Evolutionary conservation across 805 yeast genomes (phyloP), one percentile per base, ranked within the genome.

Genomic region (Metschnikowia colocasiae): DNA sequence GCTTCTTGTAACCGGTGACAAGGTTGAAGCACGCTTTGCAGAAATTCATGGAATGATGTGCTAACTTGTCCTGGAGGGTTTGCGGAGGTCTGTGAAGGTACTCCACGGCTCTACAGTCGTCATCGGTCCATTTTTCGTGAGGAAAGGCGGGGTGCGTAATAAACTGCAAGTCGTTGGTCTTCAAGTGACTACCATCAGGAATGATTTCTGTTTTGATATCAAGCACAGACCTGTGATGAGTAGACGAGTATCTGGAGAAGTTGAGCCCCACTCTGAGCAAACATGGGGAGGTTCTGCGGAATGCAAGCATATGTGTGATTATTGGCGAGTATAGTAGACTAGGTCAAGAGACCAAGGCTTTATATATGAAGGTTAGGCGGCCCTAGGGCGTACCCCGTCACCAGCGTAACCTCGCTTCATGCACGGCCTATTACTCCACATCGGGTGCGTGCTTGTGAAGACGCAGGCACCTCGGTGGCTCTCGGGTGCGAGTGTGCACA

Each of bases 1-100:
- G 83, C 53, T 82, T 83, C 46, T 67, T 75, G 65, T 84, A 84
- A 2, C 87, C 87, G 0, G 90, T 83, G 42, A 72, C 75, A 16
- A 75, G 60, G 59, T 84, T 89, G 61, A 84, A 84, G n/a, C 69
- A 48, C 4, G 64, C 54, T 49, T 88, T 67, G 45, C 78, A 67
- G 35, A 67, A 52, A 49, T 58, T 60, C 59, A 82, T 75, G 25
- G 77, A 71, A 6, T 64, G 54, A 50, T 63, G 73, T 7, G 88
- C 87, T 15, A 81, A 58, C 45, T 64, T 68, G 58, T 84, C 90
- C 19, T 81, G 65, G 15, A 68, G 27, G 0, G 74, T 64, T 22
- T 53, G 49, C 0, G 86, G 82, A 3, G 58, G 59, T 31, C 85
- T 64, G 61, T 84, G 90, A 31, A 76, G 79, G 43, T 67, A 68